A percentile compares a stretch with the other conserved stretches of the same genome.
phyloP scores from a whole-genome alignment of 768 basidiomycete species.

The Mycena vitilis region DNA sequence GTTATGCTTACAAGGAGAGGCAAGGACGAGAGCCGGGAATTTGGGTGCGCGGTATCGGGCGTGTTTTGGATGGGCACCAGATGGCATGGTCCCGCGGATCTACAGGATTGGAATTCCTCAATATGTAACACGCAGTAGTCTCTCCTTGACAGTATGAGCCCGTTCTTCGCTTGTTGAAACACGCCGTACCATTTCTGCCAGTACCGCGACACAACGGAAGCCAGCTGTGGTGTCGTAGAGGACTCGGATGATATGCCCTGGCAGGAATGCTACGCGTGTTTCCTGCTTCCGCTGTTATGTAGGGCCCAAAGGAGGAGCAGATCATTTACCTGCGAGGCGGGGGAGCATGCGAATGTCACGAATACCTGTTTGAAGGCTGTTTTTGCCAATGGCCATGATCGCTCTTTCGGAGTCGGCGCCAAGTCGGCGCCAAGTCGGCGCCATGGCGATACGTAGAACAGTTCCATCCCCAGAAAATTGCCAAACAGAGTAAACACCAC shows the following conservation, averaged over 20 bases:
- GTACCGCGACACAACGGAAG: no score
- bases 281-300: not conserved
- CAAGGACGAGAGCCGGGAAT: no score
- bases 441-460: not conserved
- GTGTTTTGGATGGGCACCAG: no score
- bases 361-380: no score
- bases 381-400: slow-evolving; percentile 4
- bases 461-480: not conserved
- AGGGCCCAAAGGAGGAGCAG: not conserved
- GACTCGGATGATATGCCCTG: slow-evolving; percentile 8
- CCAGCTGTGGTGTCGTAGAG: not conserved
- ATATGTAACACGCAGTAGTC: no score
- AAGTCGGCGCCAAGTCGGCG: not conserved
- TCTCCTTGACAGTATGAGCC: no score
- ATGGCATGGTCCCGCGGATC: no score
- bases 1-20: no score
- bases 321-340: not conserved
- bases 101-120: no score
- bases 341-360: slow-evolving; percentile 7
- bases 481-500: not conserved
- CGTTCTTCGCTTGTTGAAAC: no score
- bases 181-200: no score
- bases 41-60: no score
- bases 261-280: not conserved
- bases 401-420: not conserved